A percentile compares a stretch with the other conserved stretches of the same genome.
Conservation (phyloP, 108 stramenopile genomes). For the Conticribra weissflogii region DNA sequence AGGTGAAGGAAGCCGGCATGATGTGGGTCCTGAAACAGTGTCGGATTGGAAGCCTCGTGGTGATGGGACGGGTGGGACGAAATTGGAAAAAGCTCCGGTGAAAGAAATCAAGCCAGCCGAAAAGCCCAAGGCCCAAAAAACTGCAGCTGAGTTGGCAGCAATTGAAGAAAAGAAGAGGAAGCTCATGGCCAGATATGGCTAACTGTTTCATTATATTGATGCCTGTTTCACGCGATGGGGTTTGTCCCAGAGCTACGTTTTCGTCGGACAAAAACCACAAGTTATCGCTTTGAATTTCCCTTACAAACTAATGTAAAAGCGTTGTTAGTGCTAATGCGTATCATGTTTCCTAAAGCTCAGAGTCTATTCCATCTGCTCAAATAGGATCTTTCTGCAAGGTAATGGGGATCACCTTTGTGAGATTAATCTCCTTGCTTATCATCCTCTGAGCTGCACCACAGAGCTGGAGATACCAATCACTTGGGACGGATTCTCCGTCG, state of each 20-base stretch:
- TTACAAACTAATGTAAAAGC: too few relatives aligned
- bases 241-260: too few relatives aligned
- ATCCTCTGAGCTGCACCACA: constrained; percentile 39
- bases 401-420: constrained; percentile 25
- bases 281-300: too few relatives aligned
- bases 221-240: too few relatives aligned
- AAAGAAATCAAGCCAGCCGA: constrained; percentile 39
- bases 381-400: too few relatives aligned
- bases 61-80: constrained; percentile 13
- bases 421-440: constrained; percentile 10
- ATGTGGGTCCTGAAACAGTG: too few relatives aligned
- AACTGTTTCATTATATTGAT: too few relatives aligned
- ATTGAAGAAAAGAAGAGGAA: constrained; percentile 84
- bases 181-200: constrained; percentile 82
- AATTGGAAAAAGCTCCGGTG: constrained; percentile 6
- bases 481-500: constrained; percentile 29
- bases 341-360: too few relatives aligned
- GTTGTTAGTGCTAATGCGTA: too few relatives aligned
- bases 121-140: too few relatives aligned
- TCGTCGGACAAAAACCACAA: too few relatives aligned
- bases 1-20: constrained; percentile 9
- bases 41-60: constrained; percentile 10
- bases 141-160: constrained; percentile 73
- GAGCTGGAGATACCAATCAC: constrained; percentile 54
- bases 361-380: too few relatives aligned